Conservation (phyloP, 140 eudicot genomes). For the Ambrosia hybrid region DNA sequence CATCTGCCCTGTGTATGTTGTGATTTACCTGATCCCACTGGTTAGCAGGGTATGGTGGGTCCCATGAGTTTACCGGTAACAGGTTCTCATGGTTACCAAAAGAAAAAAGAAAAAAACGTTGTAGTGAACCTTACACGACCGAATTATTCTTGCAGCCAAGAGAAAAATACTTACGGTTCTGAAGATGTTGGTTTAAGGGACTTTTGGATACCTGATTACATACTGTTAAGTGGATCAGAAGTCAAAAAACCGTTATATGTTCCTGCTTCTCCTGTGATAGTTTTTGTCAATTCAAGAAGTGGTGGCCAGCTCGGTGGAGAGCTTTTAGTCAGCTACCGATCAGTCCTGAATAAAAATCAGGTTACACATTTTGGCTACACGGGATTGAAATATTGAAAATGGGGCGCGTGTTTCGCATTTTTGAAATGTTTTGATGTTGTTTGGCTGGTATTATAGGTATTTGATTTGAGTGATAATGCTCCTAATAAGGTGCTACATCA, state of each 20-base stretch:
- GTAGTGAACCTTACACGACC: neutral
- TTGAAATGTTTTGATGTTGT: conserved; percentile 3
- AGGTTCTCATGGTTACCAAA: too few species aligned
- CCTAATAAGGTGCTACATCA: conserved; percentile 65
- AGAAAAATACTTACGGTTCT: conserved; percentile 12
- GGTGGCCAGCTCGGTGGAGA: conserved; percentile 95
- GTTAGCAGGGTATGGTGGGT: neutral
- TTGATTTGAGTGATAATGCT: conserved; percentile 72
- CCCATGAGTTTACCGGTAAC: too few species aligned
- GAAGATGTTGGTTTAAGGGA: conserved; percentile 38
- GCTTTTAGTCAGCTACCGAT: conserved; percentile 56
- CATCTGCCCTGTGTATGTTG: neutral
- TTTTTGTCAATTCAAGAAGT: conserved; percentile 76
- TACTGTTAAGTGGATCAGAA: conserved; percentile 44
- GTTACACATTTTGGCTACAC: conserved; percentile 24
- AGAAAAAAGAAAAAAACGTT: too few species aligned
- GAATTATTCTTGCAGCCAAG: conserved; percentile 36
- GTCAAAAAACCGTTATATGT: conserved; percentile 20
- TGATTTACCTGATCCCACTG: neutral
- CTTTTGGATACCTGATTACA: conserved; percentile 63
- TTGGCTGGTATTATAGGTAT: conserved; percentile 50
- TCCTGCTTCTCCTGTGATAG: conserved; percentile 73
- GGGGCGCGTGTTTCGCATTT: neutral
- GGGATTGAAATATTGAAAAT: neutral
- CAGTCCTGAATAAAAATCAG: conserved; percentile 71